Percentiles rank a stretch among this genome's conserved stretches.
Conservation (phyloP, 1,284 basidiomycete genomes). For the Ceratorhiza oryzae-sativae region DNA sequence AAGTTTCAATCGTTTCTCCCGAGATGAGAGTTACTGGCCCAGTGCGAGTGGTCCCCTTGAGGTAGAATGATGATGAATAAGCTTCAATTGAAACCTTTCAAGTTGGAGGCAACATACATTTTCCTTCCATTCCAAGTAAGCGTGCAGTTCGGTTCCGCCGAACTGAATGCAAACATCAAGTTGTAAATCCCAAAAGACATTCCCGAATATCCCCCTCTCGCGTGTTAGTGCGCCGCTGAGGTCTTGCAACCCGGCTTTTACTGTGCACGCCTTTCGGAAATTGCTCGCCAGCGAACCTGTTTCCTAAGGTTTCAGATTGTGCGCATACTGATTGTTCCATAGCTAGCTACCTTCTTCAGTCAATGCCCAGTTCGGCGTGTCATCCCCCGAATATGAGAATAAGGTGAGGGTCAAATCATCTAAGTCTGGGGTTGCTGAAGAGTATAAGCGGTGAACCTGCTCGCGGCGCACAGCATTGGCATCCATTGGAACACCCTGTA, state of each 20-base stretch:
- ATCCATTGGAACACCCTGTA: conserved; percentile 2
- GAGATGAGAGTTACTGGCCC: conserved; percentile 5
- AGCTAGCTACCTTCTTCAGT: background rate
- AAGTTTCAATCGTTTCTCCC: conserved; percentile 2
- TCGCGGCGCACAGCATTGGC: conserved; percentile 1
- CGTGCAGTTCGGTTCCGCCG: conserved; percentile 30
- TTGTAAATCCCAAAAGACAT: conserved; percentile 11
- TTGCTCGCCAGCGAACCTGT: background rate
- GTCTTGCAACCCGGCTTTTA: conserved; percentile 1
- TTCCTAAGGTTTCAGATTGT: background rate
- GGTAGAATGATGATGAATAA: no score
- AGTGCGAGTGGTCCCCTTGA: conserved; percentile 10
- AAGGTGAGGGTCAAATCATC: background rate
- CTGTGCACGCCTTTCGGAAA: conserved; percentile 21
- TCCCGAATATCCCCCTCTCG: background rate
- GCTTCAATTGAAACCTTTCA: no score
- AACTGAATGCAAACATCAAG: conserved; percentile 33
- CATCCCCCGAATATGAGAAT: background rate
- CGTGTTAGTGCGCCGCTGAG: conserved; percentile 1
- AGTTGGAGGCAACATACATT: background rate
- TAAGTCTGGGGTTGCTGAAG: background rate
- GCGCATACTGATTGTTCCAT: background rate
- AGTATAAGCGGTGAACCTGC: background rate
- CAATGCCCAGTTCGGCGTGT: background rate
- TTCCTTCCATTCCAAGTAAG: conserved; percentile 40